Percentiles rank a stretch among this genome's conserved stretches.
phyloP scores from a whole-genome alignment of 2,329 filamentous ascomycete genomes.

The Hypomyces rosellus region DNA sequence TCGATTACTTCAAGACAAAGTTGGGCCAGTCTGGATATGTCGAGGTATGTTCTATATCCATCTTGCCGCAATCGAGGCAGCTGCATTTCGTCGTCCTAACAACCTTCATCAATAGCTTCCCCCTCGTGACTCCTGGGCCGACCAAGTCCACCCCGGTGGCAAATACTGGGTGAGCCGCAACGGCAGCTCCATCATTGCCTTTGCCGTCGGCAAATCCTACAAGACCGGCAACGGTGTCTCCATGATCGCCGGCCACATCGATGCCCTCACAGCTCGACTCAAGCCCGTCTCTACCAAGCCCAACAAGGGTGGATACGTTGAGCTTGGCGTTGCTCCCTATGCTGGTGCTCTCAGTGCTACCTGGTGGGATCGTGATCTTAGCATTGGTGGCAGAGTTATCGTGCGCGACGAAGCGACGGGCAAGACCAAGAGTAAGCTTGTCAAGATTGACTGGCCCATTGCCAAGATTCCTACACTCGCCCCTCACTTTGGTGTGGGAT shows the following conservation, averaged over 20 bases:
- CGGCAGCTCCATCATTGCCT: slow-evolving; percentile 77
- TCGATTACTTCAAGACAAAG: slow-evolving; percentile 69
- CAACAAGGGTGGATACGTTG: slow-evolving; percentile 77
- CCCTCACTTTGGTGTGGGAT: slow-evolving; percentile 81
- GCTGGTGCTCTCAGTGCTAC: slow-evolving; percentile 81
- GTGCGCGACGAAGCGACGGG: slow-evolving; percentile 65
- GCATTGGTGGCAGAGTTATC: slow-evolving; percentile 82
- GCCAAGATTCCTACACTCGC: slow-evolving; percentile 87
- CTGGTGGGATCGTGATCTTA: slow-evolving; percentile 96
- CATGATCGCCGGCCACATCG: slow-evolving; percentile 87
- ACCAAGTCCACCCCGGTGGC: slow-evolving; percentile 66
- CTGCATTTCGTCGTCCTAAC: background rate
- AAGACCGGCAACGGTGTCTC: slow-evolving; percentile 78
- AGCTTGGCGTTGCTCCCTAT: slow-evolving; percentile 89
- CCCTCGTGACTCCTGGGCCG: slow-evolving; percentile 70
- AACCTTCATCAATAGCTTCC: slow-evolving; percentile 47
- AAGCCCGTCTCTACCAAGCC: slow-evolving; percentile 86
- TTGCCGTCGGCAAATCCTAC: slow-evolving; percentile 74
- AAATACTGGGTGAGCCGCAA: slow-evolving; percentile 89
- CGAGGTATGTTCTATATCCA: slow-evolving; percentile 43
- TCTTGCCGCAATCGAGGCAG: background rate
- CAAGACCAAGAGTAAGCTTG: slow-evolving; percentile 74
- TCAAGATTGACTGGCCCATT: slow-evolving; percentile 92
- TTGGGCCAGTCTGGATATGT: slow-evolving; percentile 67
- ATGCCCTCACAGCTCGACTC: slow-evolving; percentile 81